Conservation (phyloP, 768 basidiomycete species). For the Boletus rubescentipes region DNA sequence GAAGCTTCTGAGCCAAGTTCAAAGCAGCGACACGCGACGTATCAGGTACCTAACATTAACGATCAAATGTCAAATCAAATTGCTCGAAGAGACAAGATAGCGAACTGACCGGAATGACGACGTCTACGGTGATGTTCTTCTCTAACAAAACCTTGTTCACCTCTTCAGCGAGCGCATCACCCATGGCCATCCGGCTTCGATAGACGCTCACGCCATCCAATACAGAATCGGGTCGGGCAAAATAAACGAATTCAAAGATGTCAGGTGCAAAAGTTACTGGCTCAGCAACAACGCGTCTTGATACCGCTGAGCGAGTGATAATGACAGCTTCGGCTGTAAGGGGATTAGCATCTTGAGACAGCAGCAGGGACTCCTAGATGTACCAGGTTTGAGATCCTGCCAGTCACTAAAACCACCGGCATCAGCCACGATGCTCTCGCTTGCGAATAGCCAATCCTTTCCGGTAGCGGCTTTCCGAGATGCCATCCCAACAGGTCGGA, state of each 20-base stretch:
- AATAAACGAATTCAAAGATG: slow-evolving; percentile 99
- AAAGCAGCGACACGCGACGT: slow-evolving; percentile 95
- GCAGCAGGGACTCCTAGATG: slow-evolving; percentile 14
- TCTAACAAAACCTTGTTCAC: slow-evolving; percentile 71
- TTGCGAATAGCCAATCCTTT: slow-evolving; percentile 86
- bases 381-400: slow-evolving; percentile 91
- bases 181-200: slow-evolving; percentile 99
- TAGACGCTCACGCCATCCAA: slow-evolving; percentile 97
- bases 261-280: slow-evolving; percentile 87
- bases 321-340: slow-evolving; percentile 88
- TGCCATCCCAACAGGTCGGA: slow-evolving; percentile 89
- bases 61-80: not conserved
- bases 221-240: slow-evolving; percentile 96
- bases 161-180: slow-evolving; percentile 88
- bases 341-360: slow-evolving; percentile 1
- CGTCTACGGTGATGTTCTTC: slow-evolving; percentile 76
- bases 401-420: slow-evolving; percentile 89
- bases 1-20: slow-evolving; percentile 88
- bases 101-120: slow-evolving; percentile 82
- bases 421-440: slow-evolving; percentile 96
- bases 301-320: slow-evolving; percentile 79
- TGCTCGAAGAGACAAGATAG: not conserved
- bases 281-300: slow-evolving; percentile 69
- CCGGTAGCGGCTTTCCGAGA: slow-evolving; percentile 58
- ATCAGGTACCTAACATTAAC: slow-evolving; percentile 73